Evolutionary conservation across 1,284 basidiomycete genomes (phyloP).

Genomic region (Ceratobasidium sp.): DNA sequence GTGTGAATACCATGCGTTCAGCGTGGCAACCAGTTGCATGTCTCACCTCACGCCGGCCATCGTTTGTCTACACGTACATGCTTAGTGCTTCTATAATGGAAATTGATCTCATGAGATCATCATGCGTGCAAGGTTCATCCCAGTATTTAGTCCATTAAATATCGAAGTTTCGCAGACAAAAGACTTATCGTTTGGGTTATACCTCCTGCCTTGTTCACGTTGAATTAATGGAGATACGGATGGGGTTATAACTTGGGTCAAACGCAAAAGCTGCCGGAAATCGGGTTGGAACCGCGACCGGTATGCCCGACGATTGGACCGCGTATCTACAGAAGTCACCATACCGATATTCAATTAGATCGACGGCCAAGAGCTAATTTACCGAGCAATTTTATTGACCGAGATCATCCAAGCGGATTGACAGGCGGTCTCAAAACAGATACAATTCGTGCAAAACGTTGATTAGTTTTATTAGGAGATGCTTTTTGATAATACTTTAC

Average conservation of each 20-base stretch:
- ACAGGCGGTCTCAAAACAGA: no score
- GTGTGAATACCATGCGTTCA: neutral
- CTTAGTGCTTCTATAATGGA: neutral
- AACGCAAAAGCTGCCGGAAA: neutral
- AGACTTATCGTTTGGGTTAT: neutral
- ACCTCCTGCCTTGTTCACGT: neutral
- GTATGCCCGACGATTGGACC: neutral
- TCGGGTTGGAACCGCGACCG: no score
- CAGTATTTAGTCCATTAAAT: neutral
- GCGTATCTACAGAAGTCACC: neutral
- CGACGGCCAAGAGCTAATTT: no score
- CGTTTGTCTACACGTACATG: neutral
- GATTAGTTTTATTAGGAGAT: no score
- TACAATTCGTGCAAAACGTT: no score
- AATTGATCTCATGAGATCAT: neutral
- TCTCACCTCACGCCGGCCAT: neutral
- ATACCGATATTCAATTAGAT: no score
- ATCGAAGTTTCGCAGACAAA: conserved; percentile 25
- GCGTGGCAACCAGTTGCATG: conserved; percentile 7
- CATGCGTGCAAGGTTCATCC: neutral
- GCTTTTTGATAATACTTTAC: no score
- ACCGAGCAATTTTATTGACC: no score
- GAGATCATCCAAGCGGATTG: no score
- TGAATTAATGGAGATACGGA: neutral
- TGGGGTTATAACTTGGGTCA: neutral